Conservation (phyloP, 2,329 filamentous ascomycete species). For the Colletotrichum salicis region DNA sequence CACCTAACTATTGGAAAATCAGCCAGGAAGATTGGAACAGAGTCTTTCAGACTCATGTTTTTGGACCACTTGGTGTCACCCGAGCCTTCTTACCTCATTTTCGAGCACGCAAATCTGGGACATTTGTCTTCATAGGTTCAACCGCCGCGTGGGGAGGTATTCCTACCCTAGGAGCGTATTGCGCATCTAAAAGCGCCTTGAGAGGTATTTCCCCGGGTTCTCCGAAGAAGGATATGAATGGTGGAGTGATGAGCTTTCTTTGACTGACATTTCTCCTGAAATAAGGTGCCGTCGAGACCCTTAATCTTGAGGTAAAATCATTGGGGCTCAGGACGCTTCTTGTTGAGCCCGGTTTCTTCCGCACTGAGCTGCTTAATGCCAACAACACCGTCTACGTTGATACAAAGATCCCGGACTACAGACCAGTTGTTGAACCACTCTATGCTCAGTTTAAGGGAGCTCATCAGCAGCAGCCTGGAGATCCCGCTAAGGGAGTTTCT, state of each 20-base stretch:
- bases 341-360: constrained; percentile 59
- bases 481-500: constrained; percentile 59
- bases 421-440: background rate
- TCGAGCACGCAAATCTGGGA: constrained; percentile 43
- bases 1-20: background rate
- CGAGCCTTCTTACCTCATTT: constrained; percentile 46
- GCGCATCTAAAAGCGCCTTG: constrained; percentile 45
- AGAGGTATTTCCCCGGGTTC: constrained; percentile 38
- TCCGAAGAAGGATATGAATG: background rate
- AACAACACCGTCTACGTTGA: constrained; percentile 45
- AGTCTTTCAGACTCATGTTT: constrained; percentile 48
- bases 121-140: constrained; percentile 48
- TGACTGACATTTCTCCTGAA: background rate
- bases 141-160: constrained; percentile 47
- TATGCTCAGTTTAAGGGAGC: background rate
- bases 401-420: constrained; percentile 40
- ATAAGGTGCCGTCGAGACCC: constrained; percentile 43
- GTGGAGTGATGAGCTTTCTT: too few relatives aligned
- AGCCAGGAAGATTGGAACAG: constrained; percentile 5
- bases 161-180: constrained; percentile 45
- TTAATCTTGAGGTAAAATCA: constrained; percentile 44
- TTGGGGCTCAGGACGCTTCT: constrained; percentile 49
- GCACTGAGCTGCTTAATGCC: constrained; percentile 49
- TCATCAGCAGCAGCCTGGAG: constrained; percentile 51
- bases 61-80: constrained; percentile 49